Evolutionary conservation across 768 basidiomycete species (phyloP).

Genomic region (Kwoniella dendrophila): DNA sequence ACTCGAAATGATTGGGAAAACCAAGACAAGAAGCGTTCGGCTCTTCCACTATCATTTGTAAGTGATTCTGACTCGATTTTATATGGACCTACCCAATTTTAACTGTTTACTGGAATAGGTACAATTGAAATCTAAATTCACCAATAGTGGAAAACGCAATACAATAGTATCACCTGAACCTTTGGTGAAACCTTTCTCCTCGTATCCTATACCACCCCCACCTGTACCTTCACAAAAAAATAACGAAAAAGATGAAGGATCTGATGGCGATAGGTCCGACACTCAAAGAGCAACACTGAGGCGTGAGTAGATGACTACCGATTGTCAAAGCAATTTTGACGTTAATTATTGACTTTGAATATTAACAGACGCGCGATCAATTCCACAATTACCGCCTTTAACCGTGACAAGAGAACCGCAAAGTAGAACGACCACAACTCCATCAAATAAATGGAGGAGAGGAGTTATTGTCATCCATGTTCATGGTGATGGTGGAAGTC

Average conservation of each 20-base stretch:
- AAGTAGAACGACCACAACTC: not conserved
- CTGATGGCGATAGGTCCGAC: slow-evolving; percentile 20
- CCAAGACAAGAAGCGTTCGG: slow-evolving; percentile 13
- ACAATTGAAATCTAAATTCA: slow-evolving; percentile 8
- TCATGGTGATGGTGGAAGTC: slow-evolving; percentile 9
- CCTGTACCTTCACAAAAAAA: not conserved
- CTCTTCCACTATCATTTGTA: slow-evolving; percentile 3
- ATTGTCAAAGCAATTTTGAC: not conserved
- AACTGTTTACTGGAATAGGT: not conserved
- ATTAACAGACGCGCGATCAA: slow-evolving; percentile 13
- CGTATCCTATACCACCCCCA: slow-evolving; percentile 2
- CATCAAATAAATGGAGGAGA: slow-evolving; percentile 4
- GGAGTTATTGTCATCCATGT: slow-evolving; percentile 8
- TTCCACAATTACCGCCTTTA: slow-evolving; percentile 15
- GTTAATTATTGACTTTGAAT: not conserved
- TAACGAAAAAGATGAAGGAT: not conserved
- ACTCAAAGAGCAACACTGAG: slow-evolving; percentile 22
- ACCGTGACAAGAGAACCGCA: not conserved
- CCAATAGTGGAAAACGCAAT: slow-evolving; percentile 6
- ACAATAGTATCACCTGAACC: slow-evolving; percentile 9
- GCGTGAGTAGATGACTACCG: slow-evolving; percentile 14
- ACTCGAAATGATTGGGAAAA: slow-evolving; percentile 3
- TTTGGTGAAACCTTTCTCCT: not conserved
- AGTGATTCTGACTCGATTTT: not conserved
- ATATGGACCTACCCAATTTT: not conserved